Conservation (phyloP, 108 stramenopile genomes). For the Skeletonema tropicum region DNA sequence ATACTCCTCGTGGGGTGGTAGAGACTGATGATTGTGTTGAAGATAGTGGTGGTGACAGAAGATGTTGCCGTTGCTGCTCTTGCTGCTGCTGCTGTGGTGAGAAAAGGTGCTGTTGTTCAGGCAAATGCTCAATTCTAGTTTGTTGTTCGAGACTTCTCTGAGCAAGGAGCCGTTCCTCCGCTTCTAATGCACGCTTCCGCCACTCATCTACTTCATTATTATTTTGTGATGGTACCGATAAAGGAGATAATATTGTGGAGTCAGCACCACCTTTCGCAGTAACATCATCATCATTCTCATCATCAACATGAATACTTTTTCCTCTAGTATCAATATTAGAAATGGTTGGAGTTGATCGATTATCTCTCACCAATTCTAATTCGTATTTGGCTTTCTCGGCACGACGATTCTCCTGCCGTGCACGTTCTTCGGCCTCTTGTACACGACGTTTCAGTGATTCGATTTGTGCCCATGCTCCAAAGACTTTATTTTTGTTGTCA, state of each 20-base stretch:
- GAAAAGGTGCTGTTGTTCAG: neutral
- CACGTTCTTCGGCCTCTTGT: slow-evolving; percentile 23
- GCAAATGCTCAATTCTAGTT: neutral
- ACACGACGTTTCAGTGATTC: slow-evolving; percentile 26
- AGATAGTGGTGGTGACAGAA: neutral
- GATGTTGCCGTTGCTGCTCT: neutral
- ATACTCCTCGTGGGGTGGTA: neutral
- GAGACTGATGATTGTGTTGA: slow-evolving; percentile 1
- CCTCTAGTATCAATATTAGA: neutral
- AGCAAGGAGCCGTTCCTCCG: slow-evolving; percentile 23
- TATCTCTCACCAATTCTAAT: slow-evolving; percentile 1
- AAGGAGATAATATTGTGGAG: neutral
- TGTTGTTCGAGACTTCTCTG: neutral
- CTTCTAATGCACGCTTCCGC: slow-evolving; percentile 23
- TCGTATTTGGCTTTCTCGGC: slow-evolving; percentile 9
- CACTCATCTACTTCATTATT: slow-evolving; percentile 12
- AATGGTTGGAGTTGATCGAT: neutral
- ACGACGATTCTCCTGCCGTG: slow-evolving; percentile 3
- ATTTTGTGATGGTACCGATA: neutral
- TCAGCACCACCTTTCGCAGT: neutral
- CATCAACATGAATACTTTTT: neutral
- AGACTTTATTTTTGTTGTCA: neutral
- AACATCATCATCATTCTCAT: neutral
- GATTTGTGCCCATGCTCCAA: slow-evolving; percentile 39
- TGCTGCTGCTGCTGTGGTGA: neutral